phyloP scores from a whole-genome alignment of 2,329 filamentous ascomycete genomes.

The Calonectria leucothoes region DNA sequence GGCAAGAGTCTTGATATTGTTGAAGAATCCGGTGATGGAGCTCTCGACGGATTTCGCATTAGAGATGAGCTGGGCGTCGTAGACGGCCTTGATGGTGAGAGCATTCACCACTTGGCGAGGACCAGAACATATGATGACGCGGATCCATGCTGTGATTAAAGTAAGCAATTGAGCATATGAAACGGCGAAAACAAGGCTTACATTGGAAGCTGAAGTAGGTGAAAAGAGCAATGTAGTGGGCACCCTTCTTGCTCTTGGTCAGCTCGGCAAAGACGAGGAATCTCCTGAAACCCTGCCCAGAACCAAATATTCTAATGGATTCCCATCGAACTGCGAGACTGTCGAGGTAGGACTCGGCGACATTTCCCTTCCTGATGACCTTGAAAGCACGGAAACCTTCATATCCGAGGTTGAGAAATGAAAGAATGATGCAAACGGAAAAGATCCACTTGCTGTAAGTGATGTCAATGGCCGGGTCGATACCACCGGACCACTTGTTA shows the following conservation, averaged over 20 bases:
- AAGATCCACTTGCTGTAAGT: constrained; percentile 94
- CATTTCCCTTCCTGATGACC: constrained; percentile 85
- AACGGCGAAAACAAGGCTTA: constrained; percentile 47
- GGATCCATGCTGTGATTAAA: constrained; percentile 76
- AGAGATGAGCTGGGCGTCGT: constrained; percentile 77
- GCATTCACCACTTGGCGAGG: constrained; percentile 93
- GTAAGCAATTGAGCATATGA: constrained; percentile 21
- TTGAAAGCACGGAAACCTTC: constrained; percentile 84
- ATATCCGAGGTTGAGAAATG: constrained; percentile 83
- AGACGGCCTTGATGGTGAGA: constrained; percentile 87
- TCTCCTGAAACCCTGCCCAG: constrained; percentile 83
- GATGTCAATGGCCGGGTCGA: constrained; percentile 82
- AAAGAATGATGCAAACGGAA: constrained; percentile 89
- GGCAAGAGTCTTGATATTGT: constrained; percentile 81
- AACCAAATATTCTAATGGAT: constrained; percentile 76
- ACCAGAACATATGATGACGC: constrained; percentile 89
- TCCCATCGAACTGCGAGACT: constrained; percentile 86
- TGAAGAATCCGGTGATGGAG: constrained; percentile 80
- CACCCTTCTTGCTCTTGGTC: constrained; percentile 91
- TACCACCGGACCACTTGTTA: constrained; percentile 87
- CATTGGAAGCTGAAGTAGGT: constrained; percentile 84
- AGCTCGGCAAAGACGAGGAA: constrained; percentile 94
- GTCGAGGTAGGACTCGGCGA: constrained; percentile 93
- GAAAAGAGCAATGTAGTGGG: constrained; percentile 90
- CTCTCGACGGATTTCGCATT: constrained; percentile 66